These are phyloP conservation scores for Xylariomycetidae sp. DNA, from an alignment of 2,329 filamentous ascomycete species.

Conservation along the genomic window DNA sequence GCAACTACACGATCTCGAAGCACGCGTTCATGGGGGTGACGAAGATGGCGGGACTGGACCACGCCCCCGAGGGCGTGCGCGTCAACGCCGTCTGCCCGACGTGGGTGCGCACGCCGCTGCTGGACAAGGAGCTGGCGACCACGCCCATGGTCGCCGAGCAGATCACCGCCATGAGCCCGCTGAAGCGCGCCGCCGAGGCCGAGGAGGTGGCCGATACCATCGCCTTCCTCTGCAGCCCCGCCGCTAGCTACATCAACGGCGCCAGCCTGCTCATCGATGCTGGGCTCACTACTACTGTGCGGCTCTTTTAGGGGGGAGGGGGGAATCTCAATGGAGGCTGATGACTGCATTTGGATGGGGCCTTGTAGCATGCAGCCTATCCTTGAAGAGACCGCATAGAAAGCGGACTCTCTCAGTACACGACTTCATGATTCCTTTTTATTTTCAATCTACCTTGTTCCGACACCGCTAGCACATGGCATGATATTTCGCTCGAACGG, in stretches of 20 bases:
- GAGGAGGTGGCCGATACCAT: conserved; percentile 10
- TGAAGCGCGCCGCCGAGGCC: conserved; percentile 1
- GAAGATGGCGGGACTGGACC: conserved; percentile 9
- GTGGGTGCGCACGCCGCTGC: conserved; percentile 7
- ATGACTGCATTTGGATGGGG: too few species aligned
- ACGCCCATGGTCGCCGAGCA: conserved; percentile 1
- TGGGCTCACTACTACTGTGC: neutral
- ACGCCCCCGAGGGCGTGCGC: conserved; percentile 1
- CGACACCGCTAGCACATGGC: too few species aligned
- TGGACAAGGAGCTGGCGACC: conserved; percentile 1
- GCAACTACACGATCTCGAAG: conserved; percentile 16
- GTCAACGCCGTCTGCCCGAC: conserved; percentile 8
- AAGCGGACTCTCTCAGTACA: too few species aligned
- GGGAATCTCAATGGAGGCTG: too few species aligned
- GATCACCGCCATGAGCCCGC: conserved; percentile 2
- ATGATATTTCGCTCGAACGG: too few species aligned
- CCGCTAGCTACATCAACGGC: conserved; percentile 8
- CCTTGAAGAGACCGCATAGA: too few species aligned
- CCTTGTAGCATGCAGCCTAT: too few species aligned
- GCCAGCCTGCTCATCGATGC: conserved; percentile 3
- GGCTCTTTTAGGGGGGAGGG: neutral
- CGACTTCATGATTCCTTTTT: too few species aligned
- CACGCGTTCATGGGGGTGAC: conserved; percentile 14
- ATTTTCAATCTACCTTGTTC: too few species aligned
- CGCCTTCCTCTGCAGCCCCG: conserved; percentile 7